Percentiles rank a stretch among this genome's conserved stretches.
These are phyloP conservation scores for Orbilia ellipsospora DNA, from an alignment of 2,329 filamentous ascomycete genomes.

Conservation along the genomic window DNA sequence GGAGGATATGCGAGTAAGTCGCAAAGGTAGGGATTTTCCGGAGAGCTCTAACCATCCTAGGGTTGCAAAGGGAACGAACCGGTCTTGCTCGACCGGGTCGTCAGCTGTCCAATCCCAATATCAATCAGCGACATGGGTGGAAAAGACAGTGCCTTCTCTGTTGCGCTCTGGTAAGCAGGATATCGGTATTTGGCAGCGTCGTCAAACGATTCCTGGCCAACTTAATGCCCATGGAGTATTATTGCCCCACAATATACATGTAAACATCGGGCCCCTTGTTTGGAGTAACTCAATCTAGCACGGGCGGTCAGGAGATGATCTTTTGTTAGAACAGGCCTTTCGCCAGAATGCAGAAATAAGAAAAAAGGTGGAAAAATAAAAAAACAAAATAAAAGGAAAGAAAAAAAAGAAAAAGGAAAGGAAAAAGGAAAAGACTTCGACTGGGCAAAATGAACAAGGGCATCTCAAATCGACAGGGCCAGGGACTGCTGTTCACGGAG, in stretches of 20 bases:
- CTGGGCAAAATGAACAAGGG: constrained; percentile 20
- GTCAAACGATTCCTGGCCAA: constrained; percentile 26
- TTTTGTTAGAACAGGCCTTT: constrained; percentile 49
- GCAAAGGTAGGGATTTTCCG: constrained; percentile 55
- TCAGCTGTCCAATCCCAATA: constrained; percentile 53
- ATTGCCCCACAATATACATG: constrained; percentile 52
- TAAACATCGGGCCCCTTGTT: constrained; percentile 38
- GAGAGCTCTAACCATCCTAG: constrained; percentile 53
- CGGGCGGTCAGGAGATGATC: constrained; percentile 44
- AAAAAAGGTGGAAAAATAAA: constrained; percentile 9
- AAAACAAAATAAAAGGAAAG: constrained; percentile 29
- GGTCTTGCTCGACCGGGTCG: constrained; percentile 40
- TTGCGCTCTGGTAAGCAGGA: constrained; percentile 35
- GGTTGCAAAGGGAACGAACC: constrained; percentile 45
- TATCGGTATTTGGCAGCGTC: constrained; percentile 31
- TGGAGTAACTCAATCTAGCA: constrained; percentile 51
- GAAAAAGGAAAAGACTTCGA: constrained; percentile 23
- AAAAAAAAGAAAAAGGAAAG: background rate
- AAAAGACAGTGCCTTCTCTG: constrained; percentile 23
- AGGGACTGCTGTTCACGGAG: constrained; percentile 12
- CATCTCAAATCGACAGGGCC: constrained; percentile 16
- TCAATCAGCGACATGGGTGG: constrained; percentile 52
- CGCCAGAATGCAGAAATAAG: constrained; percentile 22
- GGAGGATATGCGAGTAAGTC: constrained; percentile 54
- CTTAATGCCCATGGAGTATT: constrained; percentile 26